These are phyloP conservation scores for Annona cherimola DNA, from an alignment of 164 flowering plant species.

Conservation along the genomic window DNA sequence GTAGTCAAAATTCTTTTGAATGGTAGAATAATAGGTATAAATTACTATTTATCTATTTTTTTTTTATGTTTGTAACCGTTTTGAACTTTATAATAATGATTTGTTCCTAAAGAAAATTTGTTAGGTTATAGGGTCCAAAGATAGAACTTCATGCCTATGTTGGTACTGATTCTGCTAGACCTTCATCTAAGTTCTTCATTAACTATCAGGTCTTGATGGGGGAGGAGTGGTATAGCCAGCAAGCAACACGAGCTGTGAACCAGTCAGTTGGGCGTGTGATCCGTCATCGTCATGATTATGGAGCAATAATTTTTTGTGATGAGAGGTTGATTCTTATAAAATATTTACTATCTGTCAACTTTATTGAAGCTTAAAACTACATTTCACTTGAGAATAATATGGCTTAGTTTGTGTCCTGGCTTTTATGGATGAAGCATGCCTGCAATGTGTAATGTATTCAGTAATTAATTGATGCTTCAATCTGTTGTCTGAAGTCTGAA, in stretches of 20 bases:
- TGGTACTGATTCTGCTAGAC: neutral
- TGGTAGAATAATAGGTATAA: neutral
- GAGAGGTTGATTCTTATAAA: slow-evolving; percentile 53
- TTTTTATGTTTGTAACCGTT: neutral
- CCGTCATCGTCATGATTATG: slow-evolving; percentile 94
- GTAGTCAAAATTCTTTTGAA: slow-evolving; percentile 25
- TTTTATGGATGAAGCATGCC: no score
- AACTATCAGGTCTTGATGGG: slow-evolving; percentile 56
- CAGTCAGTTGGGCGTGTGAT: slow-evolving; percentile 99
- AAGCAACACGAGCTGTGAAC: slow-evolving; percentile 91
- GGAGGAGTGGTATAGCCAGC: slow-evolving; percentile 92
- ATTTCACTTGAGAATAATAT: no score
- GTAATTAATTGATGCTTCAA: neutral
- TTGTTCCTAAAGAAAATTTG: neutral
- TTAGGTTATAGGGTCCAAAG: neutral
- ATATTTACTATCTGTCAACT: neutral
- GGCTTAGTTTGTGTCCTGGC: no score
- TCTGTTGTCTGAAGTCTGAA: neutral
- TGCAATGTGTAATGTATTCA: no score
- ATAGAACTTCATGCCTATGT: neutral
- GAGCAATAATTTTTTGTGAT: slow-evolving; percentile 93
- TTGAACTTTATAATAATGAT: neutral
- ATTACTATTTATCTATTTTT: neutral
- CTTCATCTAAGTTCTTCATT: neutral
- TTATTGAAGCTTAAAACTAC: neutral